phyloP scores from a whole-genome alignment of 2,329 filamentous ascomycete genomes.

The Aspergillus vadensis region DNA sequence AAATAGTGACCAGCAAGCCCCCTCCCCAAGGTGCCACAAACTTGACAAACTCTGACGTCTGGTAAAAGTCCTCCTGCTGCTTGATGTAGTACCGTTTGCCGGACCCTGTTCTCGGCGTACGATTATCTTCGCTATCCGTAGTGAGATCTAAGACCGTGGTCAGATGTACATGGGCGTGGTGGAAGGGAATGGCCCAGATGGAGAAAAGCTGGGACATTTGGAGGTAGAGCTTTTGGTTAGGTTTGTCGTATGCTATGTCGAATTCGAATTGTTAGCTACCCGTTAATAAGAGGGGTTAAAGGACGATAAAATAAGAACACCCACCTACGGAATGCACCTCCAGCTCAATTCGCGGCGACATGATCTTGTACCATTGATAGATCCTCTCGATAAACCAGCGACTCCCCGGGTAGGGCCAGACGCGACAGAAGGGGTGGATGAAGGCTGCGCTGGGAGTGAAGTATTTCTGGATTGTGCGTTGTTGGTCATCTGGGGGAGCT shows the following conservation, averaged over 20 bases:
- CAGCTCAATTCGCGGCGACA: conserved; percentile 72
- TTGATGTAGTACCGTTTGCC: conserved; percentile 67
- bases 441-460: conserved; percentile 74
- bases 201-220: conserved; percentile 73
- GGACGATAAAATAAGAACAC: background rate
- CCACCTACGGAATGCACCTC: conserved; percentile 63
- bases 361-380: conserved; percentile 81
- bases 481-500: conserved; percentile 66
- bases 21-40: conserved; percentile 68
- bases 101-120: conserved; percentile 17
- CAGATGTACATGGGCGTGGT: conserved; percentile 67
- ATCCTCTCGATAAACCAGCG: conserved; percentile 68
- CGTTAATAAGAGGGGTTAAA: background rate
- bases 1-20: conserved; percentile 57
- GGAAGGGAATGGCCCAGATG: conserved; percentile 76
- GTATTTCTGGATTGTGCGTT: conserved; percentile 66
- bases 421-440: conserved; percentile 75
- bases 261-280: conserved; percentile 5
- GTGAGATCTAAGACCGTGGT: conserved; percentile 68
- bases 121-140: conserved; percentile 41
- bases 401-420: conserved; percentile 62
- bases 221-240: conserved; percentile 69
- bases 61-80: conserved; percentile 80
- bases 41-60: conserved; percentile 72
- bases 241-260: conserved; percentile 65